Evolutionary conservation across 805 yeast genomes (phyloP).

Genomic region (Candida railenensis): DNA sequence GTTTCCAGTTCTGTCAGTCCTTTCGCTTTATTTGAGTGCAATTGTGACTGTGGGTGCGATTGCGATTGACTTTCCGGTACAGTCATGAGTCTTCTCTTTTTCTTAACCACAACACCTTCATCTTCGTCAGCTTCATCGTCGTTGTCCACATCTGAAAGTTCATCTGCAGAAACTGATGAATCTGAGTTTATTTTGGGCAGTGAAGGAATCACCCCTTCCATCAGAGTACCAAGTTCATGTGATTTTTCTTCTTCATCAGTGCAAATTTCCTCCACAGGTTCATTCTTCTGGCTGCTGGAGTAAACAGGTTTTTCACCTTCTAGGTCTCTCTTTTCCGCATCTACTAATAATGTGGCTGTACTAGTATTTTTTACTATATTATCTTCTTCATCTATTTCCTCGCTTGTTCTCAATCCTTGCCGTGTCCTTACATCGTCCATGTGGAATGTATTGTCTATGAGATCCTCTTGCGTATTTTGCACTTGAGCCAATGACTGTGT

Average conservation of each 20-base stretch:
- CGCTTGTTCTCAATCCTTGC: conserved; percentile 20
- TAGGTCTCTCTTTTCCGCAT: conserved; percentile 10
- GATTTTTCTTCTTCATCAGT: conserved; percentile 15
- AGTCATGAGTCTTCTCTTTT: conserved; percentile 10
- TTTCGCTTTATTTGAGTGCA: background rate
- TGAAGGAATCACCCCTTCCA: background rate
- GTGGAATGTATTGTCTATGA: conserved; percentile 9
- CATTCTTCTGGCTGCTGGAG: conserved; percentile 19
- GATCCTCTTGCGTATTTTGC: conserved; percentile 26
- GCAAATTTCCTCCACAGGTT: conserved; percentile 10
- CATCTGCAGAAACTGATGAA: background rate
- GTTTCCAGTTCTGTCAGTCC: background rate
- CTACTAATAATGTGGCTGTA: background rate
- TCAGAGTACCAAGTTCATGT: background rate
- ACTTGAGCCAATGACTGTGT: conserved; percentile 31
- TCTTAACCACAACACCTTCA: conserved; percentile 3
- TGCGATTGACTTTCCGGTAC: conserved; percentile 16
- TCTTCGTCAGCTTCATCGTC: conserved; percentile 6
- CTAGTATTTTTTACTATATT: conserved; percentile 4
- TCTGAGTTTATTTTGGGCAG: background rate
- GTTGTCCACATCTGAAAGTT: conserved; percentile 18
- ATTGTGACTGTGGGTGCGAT: background rate
- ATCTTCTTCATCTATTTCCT: conserved; percentile 9
- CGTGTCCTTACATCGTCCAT: conserved; percentile 1
- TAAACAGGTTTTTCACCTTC: conserved; percentile 11